phyloP scores from a whole-genome alignment of 192 early-diverging fungal genomes.

The Podila clonocystis region DNA sequence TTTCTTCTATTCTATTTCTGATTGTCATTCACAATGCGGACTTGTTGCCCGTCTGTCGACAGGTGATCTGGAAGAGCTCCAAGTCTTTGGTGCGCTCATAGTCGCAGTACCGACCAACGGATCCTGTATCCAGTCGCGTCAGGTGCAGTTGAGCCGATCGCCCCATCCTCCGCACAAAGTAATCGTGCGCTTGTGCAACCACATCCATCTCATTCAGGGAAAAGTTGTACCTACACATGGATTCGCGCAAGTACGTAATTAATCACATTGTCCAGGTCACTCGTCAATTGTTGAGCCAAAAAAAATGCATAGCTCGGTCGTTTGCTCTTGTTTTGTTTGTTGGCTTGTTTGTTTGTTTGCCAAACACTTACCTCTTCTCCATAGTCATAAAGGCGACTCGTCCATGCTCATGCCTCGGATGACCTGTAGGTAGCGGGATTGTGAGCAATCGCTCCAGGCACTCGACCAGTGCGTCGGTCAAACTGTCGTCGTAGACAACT shows the following conservation, averaged over 20 bases:
- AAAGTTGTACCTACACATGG: slow-evolving; percentile 26
- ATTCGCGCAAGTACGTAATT: neutral
- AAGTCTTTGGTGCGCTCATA: slow-evolving; percentile 37
- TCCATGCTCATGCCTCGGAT: slow-evolving; percentile 18
- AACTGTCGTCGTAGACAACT: slow-evolving; percentile 45
- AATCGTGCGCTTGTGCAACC: slow-evolving; percentile 40
- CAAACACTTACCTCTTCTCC: slow-evolving; percentile 29
- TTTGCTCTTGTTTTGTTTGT: neutral
- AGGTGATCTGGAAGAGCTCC: slow-evolving; percentile 6
- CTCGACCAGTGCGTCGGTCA: slow-evolving; percentile 30
- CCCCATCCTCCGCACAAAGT: slow-evolving; percentile 23
- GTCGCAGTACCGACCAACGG: slow-evolving; percentile 18
- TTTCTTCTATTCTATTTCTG: neutral
- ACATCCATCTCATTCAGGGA: slow-evolving; percentile 33
- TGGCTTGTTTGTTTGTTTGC: neutral
- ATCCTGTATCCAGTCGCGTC: slow-evolving; percentile 6
- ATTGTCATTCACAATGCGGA: neutral
- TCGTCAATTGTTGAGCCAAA: neutral
- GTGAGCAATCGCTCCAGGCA: slow-evolving; percentile 27
- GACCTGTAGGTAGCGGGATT: slow-evolving; percentile 18
- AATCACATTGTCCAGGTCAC: neutral
- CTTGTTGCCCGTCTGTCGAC: no score
- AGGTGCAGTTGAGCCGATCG: slow-evolving; percentile 15
- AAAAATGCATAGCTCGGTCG: neutral
- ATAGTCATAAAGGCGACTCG: slow-evolving; percentile 34